Evolutionary conservation across 257 asterid genomes (phyloP).

Genomic region (Solanum phureja): DNA sequence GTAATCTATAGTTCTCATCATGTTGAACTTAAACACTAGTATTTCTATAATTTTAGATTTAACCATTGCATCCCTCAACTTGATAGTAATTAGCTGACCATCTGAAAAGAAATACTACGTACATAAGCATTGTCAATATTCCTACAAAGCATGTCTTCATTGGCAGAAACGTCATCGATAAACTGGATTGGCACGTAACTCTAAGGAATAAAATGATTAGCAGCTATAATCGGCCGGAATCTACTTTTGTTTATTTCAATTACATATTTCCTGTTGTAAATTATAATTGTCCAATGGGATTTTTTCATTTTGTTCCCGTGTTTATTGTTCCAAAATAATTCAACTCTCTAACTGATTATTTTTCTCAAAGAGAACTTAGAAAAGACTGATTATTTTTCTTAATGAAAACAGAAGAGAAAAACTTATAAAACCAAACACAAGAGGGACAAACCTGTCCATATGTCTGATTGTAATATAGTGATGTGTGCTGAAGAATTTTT

Average conservation of each 20-base stretch:
- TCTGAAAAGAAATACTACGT: not conserved
- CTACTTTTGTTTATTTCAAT: not conserved
- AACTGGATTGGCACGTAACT: constrained; percentile 80
- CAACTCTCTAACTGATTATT: no score
- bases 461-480: no score
- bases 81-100: not conserved
- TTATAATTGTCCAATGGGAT: not conserved
- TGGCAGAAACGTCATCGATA: constrained; percentile 80
- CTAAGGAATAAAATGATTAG: constrained; percentile 87
- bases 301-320: not conserved
- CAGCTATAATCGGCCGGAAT: constrained; percentile 37
- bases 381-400: no score
- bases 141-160: constrained; percentile 42
- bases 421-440: no score
- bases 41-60: not conserved
- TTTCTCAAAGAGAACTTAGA: no score
- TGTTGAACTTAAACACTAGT: not conserved
- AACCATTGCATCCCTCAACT: no score
- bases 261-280: not conserved
- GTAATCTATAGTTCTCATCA: no score
- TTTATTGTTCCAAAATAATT: not conserved
- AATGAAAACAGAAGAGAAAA: no score
- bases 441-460: no score
- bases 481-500: no score
- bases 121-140: no score